These are phyloP conservation scores for Teunomyces atbi DNA, from an alignment of 805 yeast genomes.

Conservation along the genomic window DNA sequence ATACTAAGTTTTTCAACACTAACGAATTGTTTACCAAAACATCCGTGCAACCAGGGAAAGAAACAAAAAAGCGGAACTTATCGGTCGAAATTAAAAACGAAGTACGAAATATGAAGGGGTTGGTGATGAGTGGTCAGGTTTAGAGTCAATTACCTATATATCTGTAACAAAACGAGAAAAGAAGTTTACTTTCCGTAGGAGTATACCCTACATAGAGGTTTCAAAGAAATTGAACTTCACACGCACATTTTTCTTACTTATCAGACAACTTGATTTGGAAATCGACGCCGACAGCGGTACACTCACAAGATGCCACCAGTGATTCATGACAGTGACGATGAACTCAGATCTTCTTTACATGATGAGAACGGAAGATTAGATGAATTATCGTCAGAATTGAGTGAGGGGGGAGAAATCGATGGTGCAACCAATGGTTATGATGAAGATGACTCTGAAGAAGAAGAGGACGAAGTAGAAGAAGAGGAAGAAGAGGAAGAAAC, in stretches of 20 bases:
- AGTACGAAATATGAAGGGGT: conserved; percentile 43
- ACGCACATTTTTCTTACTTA: background rate
- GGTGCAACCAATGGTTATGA: conserved; percentile 9
- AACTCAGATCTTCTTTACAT: background rate
- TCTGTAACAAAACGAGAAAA: background rate
- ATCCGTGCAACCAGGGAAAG: conserved; percentile 6
- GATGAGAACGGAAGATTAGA: background rate
- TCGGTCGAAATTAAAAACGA: conserved; percentile 35
- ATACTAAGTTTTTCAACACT: conserved; percentile 32
- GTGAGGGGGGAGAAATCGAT: conserved; percentile 13
- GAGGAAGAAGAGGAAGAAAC: conserved; percentile 20
- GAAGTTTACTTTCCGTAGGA: background rate
- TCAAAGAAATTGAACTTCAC: background rate
- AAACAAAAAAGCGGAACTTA: conserved; percentile 24
- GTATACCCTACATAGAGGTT: background rate
- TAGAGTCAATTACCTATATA: conserved; percentile 6
- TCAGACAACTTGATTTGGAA: background rate
- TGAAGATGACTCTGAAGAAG: conserved; percentile 20
- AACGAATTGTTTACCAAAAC: conserved; percentile 25
- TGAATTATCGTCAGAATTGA: conserved; percentile 11
- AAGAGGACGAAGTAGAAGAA: conserved; percentile 16
- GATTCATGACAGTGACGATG: background rate
- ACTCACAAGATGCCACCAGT: background rate
- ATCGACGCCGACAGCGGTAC: background rate
- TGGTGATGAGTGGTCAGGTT: conserved; percentile 42